These are phyloP conservation scores for Xylariaceae sp. DNA, from an alignment of 2,329 filamentous ascomycete species.

Conservation along the genomic window DNA sequence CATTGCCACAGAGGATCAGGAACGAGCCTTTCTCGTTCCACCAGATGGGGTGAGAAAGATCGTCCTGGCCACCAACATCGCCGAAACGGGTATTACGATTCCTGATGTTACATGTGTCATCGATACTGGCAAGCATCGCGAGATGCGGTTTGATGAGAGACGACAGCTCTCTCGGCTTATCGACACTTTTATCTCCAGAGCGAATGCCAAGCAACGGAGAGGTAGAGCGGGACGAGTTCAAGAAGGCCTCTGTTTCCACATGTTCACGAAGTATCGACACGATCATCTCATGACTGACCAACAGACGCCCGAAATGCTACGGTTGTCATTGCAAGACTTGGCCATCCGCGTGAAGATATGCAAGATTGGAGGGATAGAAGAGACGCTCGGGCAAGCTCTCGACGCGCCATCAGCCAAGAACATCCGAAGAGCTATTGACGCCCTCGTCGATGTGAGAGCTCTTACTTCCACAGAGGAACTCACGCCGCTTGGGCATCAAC, in stretches of 20 bases:
- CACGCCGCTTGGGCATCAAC: conserved; percentile 77
- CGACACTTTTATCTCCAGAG: conserved; percentile 90
- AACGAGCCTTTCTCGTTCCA: conserved; percentile 83
- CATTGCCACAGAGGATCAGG: conserved; percentile 93
- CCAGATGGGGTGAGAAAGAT: conserved; percentile 82
- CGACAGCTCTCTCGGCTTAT: conserved; percentile 85
- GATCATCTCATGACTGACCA: conserved; percentile 82
- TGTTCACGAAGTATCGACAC: conserved; percentile 87
- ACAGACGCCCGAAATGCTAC: conserved; percentile 93
- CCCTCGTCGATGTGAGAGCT: conserved; percentile 86
- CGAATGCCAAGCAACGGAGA: conserved; percentile 91
- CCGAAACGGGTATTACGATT: conserved; percentile 97
- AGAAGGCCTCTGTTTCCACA: conserved; percentile 88
- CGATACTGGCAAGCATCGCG: conserved; percentile 93
- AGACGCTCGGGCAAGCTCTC: conserved; percentile 79
- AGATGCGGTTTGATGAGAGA: conserved; percentile 94
- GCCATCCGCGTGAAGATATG: conserved; percentile 97
- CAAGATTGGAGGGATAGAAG: conserved; percentile 87
- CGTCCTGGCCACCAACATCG: conserved; percentile 95
- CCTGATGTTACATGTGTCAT: conserved; percentile 96
- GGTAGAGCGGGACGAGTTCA: conserved; percentile 94
- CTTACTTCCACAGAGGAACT: conserved; percentile 76
- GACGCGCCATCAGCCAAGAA: conserved; percentile 90
- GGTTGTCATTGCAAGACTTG: conserved; percentile 87
- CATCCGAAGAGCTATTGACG: conserved; percentile 86